These are phyloP conservation scores for Lepidium sativum DNA, from an alignment of 345 rosid species.

Conservation along the genomic window DNA sequence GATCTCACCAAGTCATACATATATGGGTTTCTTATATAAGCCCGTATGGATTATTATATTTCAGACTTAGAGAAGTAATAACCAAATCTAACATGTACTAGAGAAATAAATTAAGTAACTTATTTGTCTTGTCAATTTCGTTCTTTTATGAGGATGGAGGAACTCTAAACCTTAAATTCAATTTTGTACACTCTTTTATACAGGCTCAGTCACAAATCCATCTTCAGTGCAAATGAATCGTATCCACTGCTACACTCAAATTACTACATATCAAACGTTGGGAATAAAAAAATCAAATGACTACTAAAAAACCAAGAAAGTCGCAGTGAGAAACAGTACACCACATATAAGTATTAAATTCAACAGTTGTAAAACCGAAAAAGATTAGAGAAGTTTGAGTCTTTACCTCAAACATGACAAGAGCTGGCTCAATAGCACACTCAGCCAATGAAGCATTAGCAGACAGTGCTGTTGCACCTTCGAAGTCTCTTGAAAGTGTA, in stretches of 20 bases:
- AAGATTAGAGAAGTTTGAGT: background rate
- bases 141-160: background rate
- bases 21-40: background rate
- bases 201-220: conserved; percentile 1
- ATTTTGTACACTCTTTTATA: background rate
- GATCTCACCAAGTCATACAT: background rate
- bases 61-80: background rate
- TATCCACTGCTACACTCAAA: background rate
- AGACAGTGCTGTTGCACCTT: conserved; percentile 36
- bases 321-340: background rate
- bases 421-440: conserved; percentile 80
- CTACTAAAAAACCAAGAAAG: background rate
- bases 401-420: conserved; percentile 92
- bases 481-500: conserved; percentile 37
- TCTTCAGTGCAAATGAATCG: background rate
- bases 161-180: conserved; percentile 1
- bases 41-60: background rate
- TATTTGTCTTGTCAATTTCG: background rate
- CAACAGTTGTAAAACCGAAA: background rate
- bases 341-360: background rate
- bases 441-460: conserved; percentile 78
- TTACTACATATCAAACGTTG: background rate
- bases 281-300: background rate
- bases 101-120: background rate
- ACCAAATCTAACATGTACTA: conserved; percentile 12